Evolutionary conservation across 495 filamentous ascomycete genomes (phyloP).

Genomic region (Thozetella sp.): DNA sequence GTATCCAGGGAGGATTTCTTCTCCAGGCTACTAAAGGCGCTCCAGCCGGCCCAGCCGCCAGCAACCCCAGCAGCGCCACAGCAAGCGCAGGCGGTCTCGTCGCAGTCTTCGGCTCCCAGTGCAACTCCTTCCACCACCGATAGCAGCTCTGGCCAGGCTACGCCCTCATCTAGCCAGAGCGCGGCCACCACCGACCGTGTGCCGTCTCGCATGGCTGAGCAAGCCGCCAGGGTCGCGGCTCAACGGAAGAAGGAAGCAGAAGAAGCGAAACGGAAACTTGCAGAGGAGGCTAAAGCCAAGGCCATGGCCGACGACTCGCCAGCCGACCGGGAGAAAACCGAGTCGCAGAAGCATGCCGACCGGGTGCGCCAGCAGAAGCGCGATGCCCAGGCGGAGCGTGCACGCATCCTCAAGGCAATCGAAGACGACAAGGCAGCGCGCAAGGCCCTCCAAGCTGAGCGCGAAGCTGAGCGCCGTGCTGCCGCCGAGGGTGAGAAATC

Average conservation of each 20-base stretch:
- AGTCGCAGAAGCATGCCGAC: constrained; percentile 41
- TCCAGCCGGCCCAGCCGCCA: constrained; percentile 18
- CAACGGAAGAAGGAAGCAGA: constrained; percentile 28
- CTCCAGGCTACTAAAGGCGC: constrained; percentile 41
- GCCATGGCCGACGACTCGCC: constrained; percentile 33
- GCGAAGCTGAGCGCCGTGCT: constrained; percentile 37
- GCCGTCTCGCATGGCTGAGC: constrained; percentile 22
- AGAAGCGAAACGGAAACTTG: constrained; percentile 33
- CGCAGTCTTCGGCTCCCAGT: background rate
- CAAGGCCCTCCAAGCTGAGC: constrained; percentile 47
- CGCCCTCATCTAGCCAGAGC: constrained; percentile 14
- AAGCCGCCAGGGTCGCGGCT: constrained; percentile 21
- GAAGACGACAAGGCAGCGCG: constrained; percentile 71
- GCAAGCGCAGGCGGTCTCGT: background rate
- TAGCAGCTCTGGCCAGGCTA: constrained; percentile 13
- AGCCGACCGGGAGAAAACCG: constrained; percentile 33
- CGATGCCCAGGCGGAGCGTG: constrained; percentile 61
- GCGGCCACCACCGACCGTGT: constrained; percentile 4
- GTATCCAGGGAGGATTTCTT: constrained; percentile 60
- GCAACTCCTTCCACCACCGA: background rate
- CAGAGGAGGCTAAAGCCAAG: constrained; percentile 31
- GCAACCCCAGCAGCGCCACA: constrained; percentile 6
- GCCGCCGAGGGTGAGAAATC: constrained; percentile 9
- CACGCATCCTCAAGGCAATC: constrained; percentile 61
- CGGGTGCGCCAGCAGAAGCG: constrained; percentile 49